A percentile compares a stretch with the other conserved stretches of the same genome.
Evolutionary conservation across 2,329 filamentous ascomycete genomes (phyloP).

Genomic region (Tothia fuscella): DNA sequence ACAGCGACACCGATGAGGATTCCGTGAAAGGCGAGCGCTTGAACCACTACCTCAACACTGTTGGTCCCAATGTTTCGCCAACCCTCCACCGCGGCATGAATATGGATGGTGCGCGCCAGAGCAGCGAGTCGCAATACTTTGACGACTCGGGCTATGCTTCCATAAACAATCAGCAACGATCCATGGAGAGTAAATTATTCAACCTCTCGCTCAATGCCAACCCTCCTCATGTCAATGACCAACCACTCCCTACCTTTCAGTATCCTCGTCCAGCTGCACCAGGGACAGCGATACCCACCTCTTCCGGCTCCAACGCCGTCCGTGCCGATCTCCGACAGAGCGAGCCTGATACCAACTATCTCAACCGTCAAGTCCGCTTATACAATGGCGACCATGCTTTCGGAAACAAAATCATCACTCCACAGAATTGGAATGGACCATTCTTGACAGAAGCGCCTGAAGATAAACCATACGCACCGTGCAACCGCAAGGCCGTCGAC

Average conservation of each 20-base stretch:
- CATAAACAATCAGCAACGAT: not conserved
- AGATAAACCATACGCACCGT: no score
- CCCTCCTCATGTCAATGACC: not conserved
- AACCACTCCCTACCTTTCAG: not conserved
- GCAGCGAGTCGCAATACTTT: slow-evolving; percentile 3
- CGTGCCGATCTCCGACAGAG: not conserved
- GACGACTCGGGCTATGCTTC: slow-evolving; percentile 1
- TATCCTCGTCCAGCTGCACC: slow-evolving; percentile 3
- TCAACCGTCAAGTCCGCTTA: slow-evolving; percentile 1
- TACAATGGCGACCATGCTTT: no score
- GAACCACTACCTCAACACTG: no score
- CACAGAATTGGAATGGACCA: no score
- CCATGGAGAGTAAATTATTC: not conserved
- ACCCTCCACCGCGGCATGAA: not conserved
- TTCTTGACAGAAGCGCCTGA: no score
- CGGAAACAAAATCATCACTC: no score
- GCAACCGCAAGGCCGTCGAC: no score
- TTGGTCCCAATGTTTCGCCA: no score
- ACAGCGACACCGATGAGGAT: no score
- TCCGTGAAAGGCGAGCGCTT: no score
- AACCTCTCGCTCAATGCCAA: not conserved
- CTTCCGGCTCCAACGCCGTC: no score
- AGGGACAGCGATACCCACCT: not conserved
- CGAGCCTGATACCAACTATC: slow-evolving; percentile 3
- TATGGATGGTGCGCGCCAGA: not conserved